phyloP scores from a whole-genome alignment of 2,329 filamentous ascomycete genomes.

The Xylariaceae sp. region DNA sequence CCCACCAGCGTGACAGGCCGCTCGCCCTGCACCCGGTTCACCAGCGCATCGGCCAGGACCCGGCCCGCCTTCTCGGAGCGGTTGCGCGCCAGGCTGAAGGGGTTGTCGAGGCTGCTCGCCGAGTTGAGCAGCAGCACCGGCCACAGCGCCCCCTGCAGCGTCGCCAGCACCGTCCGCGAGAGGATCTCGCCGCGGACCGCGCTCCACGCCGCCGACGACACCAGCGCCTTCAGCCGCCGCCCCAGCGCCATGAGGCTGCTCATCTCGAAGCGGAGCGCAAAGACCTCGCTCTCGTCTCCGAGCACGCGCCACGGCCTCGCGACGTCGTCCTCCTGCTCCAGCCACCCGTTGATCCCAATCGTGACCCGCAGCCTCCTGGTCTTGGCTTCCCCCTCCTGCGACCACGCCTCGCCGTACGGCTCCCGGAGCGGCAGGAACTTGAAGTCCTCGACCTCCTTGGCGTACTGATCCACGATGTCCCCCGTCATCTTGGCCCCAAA shows the following conservation, averaged over 20 bases:
- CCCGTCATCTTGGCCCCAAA: constrained; percentile 79
- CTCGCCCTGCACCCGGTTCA: constrained; percentile 65
- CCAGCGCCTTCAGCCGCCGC: constrained; percentile 64
- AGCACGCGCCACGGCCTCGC: constrained; percentile 76
- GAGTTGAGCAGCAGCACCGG: constrained; percentile 63
- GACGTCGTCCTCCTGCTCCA: constrained; percentile 70
- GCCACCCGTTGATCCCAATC: constrained; percentile 85
- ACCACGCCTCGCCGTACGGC: constrained; percentile 32
- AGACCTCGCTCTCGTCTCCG: constrained; percentile 68
- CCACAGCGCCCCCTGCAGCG: constrained; percentile 65
- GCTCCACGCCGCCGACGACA: constrained; percentile 71
- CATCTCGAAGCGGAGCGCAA: constrained; percentile 81
- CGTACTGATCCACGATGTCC: constrained; percentile 82
- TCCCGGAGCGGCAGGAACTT: constrained; percentile 69
- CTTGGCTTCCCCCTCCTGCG: constrained; percentile 21
- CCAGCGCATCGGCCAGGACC: constrained; percentile 65
- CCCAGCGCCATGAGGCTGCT: constrained; percentile 73
- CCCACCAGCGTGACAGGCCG: constrained; percentile 63
- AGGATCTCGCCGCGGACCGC: constrained; percentile 72
- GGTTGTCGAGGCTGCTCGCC: constrained; percentile 71
- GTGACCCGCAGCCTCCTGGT: constrained; percentile 66
- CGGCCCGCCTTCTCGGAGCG: constrained; percentile 76
- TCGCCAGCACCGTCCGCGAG: constrained; percentile 64
- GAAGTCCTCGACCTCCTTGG: constrained; percentile 79
- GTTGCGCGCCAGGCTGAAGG: constrained; percentile 72